phyloP scores from a whole-genome alignment of 352 stramenopile species.

The Phytophthora melonis region DNA sequence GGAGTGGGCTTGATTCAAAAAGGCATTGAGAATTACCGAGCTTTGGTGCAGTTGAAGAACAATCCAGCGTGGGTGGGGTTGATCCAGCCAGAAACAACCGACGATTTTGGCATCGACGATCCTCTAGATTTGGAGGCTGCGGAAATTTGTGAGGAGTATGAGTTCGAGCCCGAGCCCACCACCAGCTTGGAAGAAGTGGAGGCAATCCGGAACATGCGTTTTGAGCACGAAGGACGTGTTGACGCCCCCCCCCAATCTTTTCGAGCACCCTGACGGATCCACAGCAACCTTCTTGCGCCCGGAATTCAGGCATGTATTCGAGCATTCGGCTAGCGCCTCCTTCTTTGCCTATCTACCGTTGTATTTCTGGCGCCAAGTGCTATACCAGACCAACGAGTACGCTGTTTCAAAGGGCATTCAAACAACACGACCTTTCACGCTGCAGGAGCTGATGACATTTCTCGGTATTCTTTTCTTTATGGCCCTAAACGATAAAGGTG shows the following conservation, averaged over 20 bases:
- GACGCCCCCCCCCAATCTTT: slow-evolving; percentile 7
- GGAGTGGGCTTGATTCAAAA: background rate
- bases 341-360: slow-evolving; percentile 22
- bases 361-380: slow-evolving; percentile 19
- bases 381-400: background rate
- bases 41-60: background rate
- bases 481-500: slow-evolving; percentile 2
- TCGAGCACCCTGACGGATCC: slow-evolving; percentile 2
- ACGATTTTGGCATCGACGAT: background rate
- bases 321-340: slow-evolving; percentile 12
- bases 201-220: slow-evolving; percentile 10
- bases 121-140: background rate
- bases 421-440: background rate
- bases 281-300: slow-evolving; percentile 5
- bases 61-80: background rate
- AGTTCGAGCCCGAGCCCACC: background rate
- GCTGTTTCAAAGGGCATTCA: background rate
- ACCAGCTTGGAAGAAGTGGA: slow-evolving; percentile 9
- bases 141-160: background rate
- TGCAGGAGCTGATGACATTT: slow-evolving; percentile 5
- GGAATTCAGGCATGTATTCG: slow-evolving; percentile 12
- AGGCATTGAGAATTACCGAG: background rate
- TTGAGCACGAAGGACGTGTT: background rate
- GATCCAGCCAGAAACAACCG: background rate
- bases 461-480: slow-evolving; percentile 15